Base-by-base conservation (phyloP, 179 eudicot species). In the Drosera spatulata region DNA sequence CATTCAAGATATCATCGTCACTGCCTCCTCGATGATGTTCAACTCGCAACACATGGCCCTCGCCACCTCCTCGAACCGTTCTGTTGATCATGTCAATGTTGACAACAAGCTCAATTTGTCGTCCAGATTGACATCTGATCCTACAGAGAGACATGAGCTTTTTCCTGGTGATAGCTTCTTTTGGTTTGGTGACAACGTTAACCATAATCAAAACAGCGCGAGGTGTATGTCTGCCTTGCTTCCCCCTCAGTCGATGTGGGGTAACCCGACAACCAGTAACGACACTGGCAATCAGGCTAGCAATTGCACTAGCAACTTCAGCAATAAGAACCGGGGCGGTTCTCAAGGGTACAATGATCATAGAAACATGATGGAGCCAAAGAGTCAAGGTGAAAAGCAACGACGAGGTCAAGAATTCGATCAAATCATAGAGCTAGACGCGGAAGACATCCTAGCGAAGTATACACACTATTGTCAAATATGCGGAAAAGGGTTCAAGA, bases 401-500 rank as follows among this genome's bases (percentile, higher is more conserved):
- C 39, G 15, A 11, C 33, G 41, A 49, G 41, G 40, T 0, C 66
- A 61, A 58, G 52, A 59, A 3, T 78, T 56, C n/a, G 85, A 80
- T 39, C 33, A 22, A 22, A 74, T 82, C 2, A 65, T 82, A 0
- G 91, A 85, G 66, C 15, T 83, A 4, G 85, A 87, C 4, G 86
- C 83, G 0, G 82, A 71, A 10, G 83, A 85, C 53, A 62, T 87
- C 41, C 54, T 87, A 40, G 95, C 95, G 5, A 84, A 85, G 65
- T 86, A 82, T 74, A 79, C 87, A 2, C 95, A 87, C 62, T 85
- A 80, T 13, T 89, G 97, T 40, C 84, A 79, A 61, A 74, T 89
- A 10, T 89, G 97, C 10, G 87, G 85, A 10, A 89, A 89, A 68
- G 97, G 97, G 51, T 89, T 89, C 59, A 89, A 89, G 67, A 67